Percentiles rank a stretch among this genome's conserved stretches.
phyloP scores from a whole-genome alignment of 208 protist genomes.

The Zelonia costaricensis region DNA sequence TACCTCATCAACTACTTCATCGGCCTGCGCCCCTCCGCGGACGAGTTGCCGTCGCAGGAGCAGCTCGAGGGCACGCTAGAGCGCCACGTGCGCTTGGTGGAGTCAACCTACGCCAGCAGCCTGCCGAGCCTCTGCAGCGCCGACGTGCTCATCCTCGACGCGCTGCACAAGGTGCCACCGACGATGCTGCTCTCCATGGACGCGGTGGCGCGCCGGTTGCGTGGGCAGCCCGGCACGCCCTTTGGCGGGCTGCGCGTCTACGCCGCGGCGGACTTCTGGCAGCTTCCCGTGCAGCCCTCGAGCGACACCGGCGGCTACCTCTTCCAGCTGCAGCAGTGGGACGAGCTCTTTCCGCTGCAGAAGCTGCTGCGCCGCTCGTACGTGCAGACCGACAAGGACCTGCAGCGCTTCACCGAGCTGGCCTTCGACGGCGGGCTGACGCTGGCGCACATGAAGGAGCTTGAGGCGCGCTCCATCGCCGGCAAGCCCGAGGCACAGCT shows the following conservation, averaged over 20 bases:
- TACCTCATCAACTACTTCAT: constrained; percentile 79
- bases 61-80: constrained; percentile 85
- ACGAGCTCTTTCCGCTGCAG: constrained; percentile 74
- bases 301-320: constrained; percentile 85
- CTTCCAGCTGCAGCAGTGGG: constrained; percentile 78
- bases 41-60: constrained; percentile 86
- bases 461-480: constrained; percentile 56
- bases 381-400: constrained; percentile 40
- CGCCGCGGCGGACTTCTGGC: constrained; percentile 87
- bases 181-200: constrained; percentile 76
- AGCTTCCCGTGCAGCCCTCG: constrained; percentile 70
- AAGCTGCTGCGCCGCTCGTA: constrained; percentile 52
- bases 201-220: constrained; percentile 60
- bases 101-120: constrained; percentile 64
- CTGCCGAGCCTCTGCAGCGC: constrained; percentile 65
- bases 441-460: constrained; percentile 57
- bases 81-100: constrained; percentile 78
- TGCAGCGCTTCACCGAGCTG: constrained; percentile 60
- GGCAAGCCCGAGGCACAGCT: constrained; percentile 41
- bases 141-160: constrained; percentile 83
- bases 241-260: constrained; percentile 87
- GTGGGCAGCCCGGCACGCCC: constrained; percentile 35
- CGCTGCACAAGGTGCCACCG: constrained; percentile 62
- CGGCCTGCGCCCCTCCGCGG: constrained; percentile 65
- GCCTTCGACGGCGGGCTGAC: constrained; percentile 66